Evolutionary conservation across 192 early-diverging fungal species (phyloP).

Genomic region (Coemansia sp.): DNA sequence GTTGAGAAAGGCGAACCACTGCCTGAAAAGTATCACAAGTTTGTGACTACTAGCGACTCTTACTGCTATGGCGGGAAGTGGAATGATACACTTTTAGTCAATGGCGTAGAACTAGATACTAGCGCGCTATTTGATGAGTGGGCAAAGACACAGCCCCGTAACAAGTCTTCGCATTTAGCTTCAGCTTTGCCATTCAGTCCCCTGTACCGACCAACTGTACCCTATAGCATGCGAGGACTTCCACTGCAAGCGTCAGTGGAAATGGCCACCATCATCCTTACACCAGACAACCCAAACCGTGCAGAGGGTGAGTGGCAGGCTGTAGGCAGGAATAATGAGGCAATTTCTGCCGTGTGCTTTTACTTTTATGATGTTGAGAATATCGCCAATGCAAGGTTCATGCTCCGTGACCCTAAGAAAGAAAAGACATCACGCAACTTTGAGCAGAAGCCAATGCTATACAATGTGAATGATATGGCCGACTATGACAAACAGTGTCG

Average conservation of each 20-base stretch:
- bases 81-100: background rate
- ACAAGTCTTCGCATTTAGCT: constrained; percentile 13
- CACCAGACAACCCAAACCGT: constrained; percentile 62
- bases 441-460: background rate
- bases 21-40: background rate
- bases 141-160: constrained; percentile 12
- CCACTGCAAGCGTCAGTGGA: constrained; percentile 67
- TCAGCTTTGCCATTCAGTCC: constrained; percentile 23
- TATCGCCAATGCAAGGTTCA: constrained; percentile 42
- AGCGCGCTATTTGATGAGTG: background rate
- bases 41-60: background rate
- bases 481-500: background rate
- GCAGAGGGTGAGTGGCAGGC: constrained; percentile 66
- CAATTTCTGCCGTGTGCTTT: constrained; percentile 69
- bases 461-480: background rate
- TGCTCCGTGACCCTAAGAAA: background rate
- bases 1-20: background rate
- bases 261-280: constrained; percentile 65
- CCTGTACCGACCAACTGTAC: constrained; percentile 21
- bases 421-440: background rate
- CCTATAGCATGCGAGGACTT: constrained; percentile 35
- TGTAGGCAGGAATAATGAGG: constrained; percentile 68
- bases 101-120: background rate
- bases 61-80: background rate
- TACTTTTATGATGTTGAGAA: constrained; percentile 73